phyloP scores from a whole-genome alignment of 2,329 filamentous ascomycete genomes.

The Colletotrichum sojae region DNA sequence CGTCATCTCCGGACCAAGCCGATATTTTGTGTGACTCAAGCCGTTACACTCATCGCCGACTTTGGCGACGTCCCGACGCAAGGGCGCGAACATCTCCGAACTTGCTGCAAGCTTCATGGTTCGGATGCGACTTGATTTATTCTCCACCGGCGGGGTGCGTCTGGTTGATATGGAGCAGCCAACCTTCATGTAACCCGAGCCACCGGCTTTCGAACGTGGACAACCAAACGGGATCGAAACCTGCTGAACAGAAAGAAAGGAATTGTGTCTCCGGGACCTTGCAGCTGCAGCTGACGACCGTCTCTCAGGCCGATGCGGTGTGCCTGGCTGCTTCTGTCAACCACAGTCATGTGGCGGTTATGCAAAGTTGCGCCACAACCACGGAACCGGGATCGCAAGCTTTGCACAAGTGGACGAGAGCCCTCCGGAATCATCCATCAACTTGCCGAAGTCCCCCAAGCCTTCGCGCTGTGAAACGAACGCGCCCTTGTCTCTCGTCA shows the following conservation, averaged over 20 bases:
- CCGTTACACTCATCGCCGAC: conserved; percentile 28
- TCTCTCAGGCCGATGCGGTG: not conserved
- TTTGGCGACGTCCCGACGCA: conserved; percentile 21
- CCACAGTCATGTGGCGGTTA: conserved; percentile 6
- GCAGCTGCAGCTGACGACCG: conserved; percentile 30
- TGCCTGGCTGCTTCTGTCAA: not conserved
- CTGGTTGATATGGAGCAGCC: conserved; percentile 3
- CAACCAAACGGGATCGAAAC: conserved; percentile 7
- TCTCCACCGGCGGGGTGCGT: conserved; percentile 4
- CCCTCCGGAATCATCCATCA: conserved; percentile 1
- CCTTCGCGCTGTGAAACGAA: conserved; percentile 29
- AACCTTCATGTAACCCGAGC: conserved; percentile 18
- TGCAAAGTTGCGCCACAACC: conserved; percentile 42
- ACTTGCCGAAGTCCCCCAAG: conserved; percentile 5
- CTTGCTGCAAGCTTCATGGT: conserved; percentile 29
- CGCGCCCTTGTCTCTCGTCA: conserved; percentile 10
- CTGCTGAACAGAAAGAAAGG: conserved; percentile 16
- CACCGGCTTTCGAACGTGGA: no score
- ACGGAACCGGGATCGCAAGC: conserved; percentile 38
- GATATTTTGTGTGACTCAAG: conserved; percentile 8
- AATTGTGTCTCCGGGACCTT: conserved; percentile 34
- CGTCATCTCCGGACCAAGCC: conserved; percentile 17
- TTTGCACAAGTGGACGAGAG: conserved; percentile 22
- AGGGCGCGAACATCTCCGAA: conserved; percentile 29
- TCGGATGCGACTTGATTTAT: conserved; percentile 5